Percentiles rank a stretch among this genome's conserved stretches.
Evolutionary conservation across 441 rosid genomes (phyloP).

Genomic region (Adansonia rubrostipa): DNA sequence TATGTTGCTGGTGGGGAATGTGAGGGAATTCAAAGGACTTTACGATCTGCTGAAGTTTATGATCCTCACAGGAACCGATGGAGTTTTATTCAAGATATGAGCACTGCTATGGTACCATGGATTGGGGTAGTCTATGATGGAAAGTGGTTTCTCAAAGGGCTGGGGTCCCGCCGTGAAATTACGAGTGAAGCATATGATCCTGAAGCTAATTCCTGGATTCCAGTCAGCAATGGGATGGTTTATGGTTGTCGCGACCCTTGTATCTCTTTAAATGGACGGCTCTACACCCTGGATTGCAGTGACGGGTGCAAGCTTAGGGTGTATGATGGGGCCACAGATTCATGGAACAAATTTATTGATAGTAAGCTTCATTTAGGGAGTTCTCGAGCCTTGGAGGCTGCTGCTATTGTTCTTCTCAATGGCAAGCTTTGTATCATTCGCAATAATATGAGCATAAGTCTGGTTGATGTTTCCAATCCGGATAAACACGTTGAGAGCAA

Average conservation of each 20-base stretch:
- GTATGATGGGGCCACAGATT: constrained; percentile 65
- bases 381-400: constrained; percentile 81
- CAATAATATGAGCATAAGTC: constrained; percentile 90
- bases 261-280: constrained; percentile 65
- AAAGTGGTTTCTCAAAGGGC: constrained; percentile 90
- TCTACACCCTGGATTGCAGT: constrained; percentile 80
- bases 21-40: constrained; percentile 85
- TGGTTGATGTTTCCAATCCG: constrained; percentile 79
- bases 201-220: constrained; percentile 67
- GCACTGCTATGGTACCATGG: constrained; percentile 92
- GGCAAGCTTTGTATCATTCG: constrained; percentile 87
- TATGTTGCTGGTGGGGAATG: constrained; percentile 96
- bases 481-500: constrained; percentile 59
- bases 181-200: constrained; percentile 91
- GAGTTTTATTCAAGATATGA: constrained; percentile 89
- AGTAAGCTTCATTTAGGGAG: constrained; percentile 87
- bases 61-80: constrained; percentile 83
- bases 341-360: constrained; percentile 84
- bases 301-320: constrained; percentile 92
- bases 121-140: constrained; percentile 85
- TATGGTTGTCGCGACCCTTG: constrained; percentile 90
- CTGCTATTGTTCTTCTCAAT: constrained; percentile 79
- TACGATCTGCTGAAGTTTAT: constrained; percentile 88
- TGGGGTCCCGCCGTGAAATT: constrained; percentile 82
- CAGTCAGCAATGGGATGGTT: constrained; percentile 78